phyloP scores from a whole-genome alignment of 129 eudicot species.

The Helichrysum umbraculigerum region DNA sequence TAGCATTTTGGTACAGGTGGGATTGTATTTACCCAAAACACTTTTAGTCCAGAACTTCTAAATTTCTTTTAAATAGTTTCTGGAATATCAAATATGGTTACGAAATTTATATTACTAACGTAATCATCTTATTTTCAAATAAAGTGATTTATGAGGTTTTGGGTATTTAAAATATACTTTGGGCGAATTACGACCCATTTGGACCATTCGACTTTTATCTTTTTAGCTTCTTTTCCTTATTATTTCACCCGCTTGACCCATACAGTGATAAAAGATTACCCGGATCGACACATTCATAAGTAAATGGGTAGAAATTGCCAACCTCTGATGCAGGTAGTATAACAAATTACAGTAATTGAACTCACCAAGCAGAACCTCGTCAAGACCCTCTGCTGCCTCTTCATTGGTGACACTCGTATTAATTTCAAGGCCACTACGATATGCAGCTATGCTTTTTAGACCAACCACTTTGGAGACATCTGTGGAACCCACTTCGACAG shows the following conservation, averaged over 20 bases:
- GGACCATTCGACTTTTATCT: background rate
- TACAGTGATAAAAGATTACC: background rate
- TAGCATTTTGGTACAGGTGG: background rate
- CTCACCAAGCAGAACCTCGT: constrained; percentile 73
- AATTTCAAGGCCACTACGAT: constrained; percentile 94
- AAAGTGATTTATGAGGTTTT: background rate
- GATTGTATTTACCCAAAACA: background rate
- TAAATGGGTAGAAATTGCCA: background rate
- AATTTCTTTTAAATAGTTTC: background rate
- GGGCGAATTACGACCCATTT: background rate
- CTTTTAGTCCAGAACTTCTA: background rate
- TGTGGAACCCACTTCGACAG: constrained; percentile 48
- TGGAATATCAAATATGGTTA: background rate
- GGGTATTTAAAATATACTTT: background rate
- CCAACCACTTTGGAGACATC: constrained; percentile 58
- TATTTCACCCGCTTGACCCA: background rate
- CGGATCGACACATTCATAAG: background rate
- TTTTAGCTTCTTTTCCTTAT: background rate
- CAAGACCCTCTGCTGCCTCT: constrained; percentile 80
- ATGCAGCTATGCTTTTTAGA: constrained; percentile 95
- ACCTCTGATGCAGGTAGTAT: background rate
- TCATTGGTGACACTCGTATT: constrained; percentile 55
- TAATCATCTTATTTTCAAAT: background rate
- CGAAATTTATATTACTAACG: background rate
- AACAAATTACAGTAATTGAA: constrained; percentile 3